Base-by-base conservation (phyloP, 805 yeast genomes). In the Pichia nanzhaoensis region DNA sequence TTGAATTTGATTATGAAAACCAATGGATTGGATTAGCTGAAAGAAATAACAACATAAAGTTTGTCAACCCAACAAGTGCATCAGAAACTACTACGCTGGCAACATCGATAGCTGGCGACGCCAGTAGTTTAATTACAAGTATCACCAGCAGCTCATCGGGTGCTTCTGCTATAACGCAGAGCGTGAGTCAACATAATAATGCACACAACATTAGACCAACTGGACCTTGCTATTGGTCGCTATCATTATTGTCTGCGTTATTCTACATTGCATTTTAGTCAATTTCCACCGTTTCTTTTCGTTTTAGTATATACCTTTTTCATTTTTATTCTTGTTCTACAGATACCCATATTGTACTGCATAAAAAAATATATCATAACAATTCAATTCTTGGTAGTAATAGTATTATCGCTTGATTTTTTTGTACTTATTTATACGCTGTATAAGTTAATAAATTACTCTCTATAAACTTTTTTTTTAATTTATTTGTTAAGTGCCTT, bases 1-100 rank as follows among this genome's bases (percentile, higher is more conserved):
- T 80, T 2, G 75, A 77, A 13, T 81, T 78, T 52, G 82, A 81
- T 52, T 65, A 75, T 45, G 76, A 70, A 41, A 55, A 68, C n/a
- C 64, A 61, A 38, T 54, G 57, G 50, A 64, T 81, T 39, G 85
- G 84, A 0, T 70, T 81, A 44, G 84, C 80, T n/a, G 54, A 63
- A 19, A 66, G 70, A 48, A 67, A 67, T 47, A 37, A 49, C 1
- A 51, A 63, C 46, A 58, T 67, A 21, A 44, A 43, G 31, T 33
- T 57, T 36, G 48, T 55, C 16, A 39, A 58, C 55, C 37, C 42
- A 5, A 13, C 50, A 22, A 21, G 28, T 17, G 14, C 19, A 17
- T 24, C 41, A 18, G n/a, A 42, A 10, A 33, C 40, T 16, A 24
- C 52, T 6, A 21, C 37, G 8, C 20, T 42, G 10, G 10, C 28